Percentiles rank a stretch among this genome's conserved stretches.
Conservation (phyloP, 75 land plant genomes). For the Selaginella tamariscina region DNA sequence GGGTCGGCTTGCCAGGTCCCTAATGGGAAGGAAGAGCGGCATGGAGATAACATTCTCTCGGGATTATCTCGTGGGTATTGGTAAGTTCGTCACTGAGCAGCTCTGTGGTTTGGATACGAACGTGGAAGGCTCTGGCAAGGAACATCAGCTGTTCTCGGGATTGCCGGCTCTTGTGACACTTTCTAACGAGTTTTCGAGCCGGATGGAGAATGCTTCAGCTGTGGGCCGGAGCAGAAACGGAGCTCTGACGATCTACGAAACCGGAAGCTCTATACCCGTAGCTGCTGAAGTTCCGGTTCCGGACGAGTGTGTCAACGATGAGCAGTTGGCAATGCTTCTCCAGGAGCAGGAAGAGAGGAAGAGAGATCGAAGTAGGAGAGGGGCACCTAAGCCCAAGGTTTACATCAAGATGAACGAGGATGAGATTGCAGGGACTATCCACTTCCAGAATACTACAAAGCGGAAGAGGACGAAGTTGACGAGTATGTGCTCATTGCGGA, state of each 20-base stretch:
- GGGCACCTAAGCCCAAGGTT: conserved; percentile 29
- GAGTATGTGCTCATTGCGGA: conserved; percentile 65
- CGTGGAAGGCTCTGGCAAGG: conserved; percentile 35
- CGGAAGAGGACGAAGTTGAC: conserved; percentile 56
- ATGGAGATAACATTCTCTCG: conserved; percentile 27
- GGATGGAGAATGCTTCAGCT: conserved; percentile 17
- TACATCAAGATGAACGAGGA: conserved; percentile 91
- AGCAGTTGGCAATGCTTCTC: conserved; percentile 59
- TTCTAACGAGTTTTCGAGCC: conserved; percentile 39
- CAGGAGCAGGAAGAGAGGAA: conserved; percentile 77
- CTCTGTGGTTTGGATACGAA: conserved; percentile 65
- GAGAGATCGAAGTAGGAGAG: conserved; percentile 16
- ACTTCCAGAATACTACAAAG: conserved; percentile 66
- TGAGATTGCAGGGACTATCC: conserved; percentile 94
- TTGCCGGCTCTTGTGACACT: conserved; percentile 55
- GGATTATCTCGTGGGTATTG: conserved; percentile 56
- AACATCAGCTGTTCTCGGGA: conserved; percentile 41
- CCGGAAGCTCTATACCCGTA: neutral
- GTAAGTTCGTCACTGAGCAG: conserved; percentile 58
- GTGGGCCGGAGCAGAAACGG: conserved; percentile 7
- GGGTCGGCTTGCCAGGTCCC: conserved; percentile 60
- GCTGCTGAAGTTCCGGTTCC: neutral
- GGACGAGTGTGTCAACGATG: conserved; percentile 45
- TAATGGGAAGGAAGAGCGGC: conserved; percentile 20
- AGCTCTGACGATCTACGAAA: conserved; percentile 12